Percentiles rank a stretch among this genome's conserved stretches.
phyloP scores from a whole-genome alignment of 768 basidiomycete species.

The Lactarius psammicola region DNA sequence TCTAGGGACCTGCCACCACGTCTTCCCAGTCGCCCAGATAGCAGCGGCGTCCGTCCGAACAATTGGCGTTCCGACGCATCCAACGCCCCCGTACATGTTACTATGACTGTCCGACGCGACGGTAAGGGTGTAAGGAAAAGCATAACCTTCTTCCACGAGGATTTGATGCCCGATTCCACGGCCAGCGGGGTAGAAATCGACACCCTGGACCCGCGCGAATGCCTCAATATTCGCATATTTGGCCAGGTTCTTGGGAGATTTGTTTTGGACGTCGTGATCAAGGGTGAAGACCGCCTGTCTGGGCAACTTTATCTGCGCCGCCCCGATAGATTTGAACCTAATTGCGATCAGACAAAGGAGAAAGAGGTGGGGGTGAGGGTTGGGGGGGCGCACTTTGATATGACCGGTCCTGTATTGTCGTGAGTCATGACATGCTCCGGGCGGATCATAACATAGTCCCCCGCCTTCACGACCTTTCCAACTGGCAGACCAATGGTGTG shows the following conservation, averaged over 20 bases:
- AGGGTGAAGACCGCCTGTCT: slow-evolving; percentile 92
- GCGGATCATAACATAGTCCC: slow-evolving; percentile 99
- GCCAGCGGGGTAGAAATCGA: slow-evolving; percentile 98
- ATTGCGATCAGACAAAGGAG: slow-evolving; percentile 8
- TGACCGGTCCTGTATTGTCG: slow-evolving; percentile 98
- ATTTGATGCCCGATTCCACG: slow-evolving; percentile 98
- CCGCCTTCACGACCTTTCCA: slow-evolving; percentile 80
- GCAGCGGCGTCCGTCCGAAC: slow-evolving; percentile 94
- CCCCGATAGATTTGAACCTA: slow-evolving; percentile 95
- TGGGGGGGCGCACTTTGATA: slow-evolving; percentile 71
- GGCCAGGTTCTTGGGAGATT: slow-evolving; percentile 79
- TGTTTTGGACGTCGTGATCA: slow-evolving; percentile 98
- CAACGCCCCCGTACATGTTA: slow-evolving; percentile 99
- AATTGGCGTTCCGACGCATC: slow-evolving; percentile 95
- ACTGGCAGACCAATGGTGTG: slow-evolving; percentile 88
- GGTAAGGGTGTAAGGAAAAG: slow-evolving; percentile 92
- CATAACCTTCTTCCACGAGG: slow-evolving; percentile 97
- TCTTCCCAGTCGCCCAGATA: slow-evolving; percentile 96
- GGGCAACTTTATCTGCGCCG: slow-evolving; percentile 75
- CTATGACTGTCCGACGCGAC: slow-evolving; percentile 96
- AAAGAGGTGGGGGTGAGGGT: neutral
- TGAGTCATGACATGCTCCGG: slow-evolving; percentile 99
- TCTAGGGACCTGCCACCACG: slow-evolving; percentile 99
- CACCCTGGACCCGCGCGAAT: slow-evolving; percentile 78
- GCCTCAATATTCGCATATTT: slow-evolving; percentile 92